phyloP scores from a whole-genome alignment of 1,284 basidiomycete species.

The Sporisorium reilianum region DNA sequence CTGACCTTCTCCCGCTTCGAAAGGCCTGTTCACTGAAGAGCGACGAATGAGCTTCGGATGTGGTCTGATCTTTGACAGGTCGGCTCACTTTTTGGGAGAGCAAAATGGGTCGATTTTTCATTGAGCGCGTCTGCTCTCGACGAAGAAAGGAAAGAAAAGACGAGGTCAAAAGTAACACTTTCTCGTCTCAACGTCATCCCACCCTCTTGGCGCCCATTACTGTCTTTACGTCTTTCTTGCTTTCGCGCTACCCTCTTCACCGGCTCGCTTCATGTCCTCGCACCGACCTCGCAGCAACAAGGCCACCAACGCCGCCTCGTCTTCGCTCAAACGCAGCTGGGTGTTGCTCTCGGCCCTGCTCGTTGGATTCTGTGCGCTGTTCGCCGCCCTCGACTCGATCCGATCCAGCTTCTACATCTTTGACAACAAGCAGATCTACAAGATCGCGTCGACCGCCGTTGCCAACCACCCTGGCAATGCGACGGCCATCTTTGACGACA shows the following conservation, averaged over 20 bases:
- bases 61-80: slow-evolving; percentile 18
- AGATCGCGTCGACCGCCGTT: slow-evolving; percentile 53
- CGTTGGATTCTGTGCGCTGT: slow-evolving; percentile 33
- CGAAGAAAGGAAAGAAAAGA: neutral
- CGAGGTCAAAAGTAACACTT: neutral
- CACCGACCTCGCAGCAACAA: slow-evolving; percentile 41
- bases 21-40: no score
- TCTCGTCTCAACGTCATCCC: slow-evolving; percentile 7
- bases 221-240: slow-evolving; percentile 22
- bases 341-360: slow-evolving; percentile 30
- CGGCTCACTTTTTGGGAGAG: neutral
- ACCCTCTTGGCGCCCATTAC: slow-evolving; percentile 10
- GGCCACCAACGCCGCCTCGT: neutral
- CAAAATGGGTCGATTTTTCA: slow-evolving; percentile 11
- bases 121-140: neutral
- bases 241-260: slow-evolving; percentile 1
- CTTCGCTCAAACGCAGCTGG: slow-evolving; percentile 26
- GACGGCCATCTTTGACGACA: slow-evolving; percentile 63
- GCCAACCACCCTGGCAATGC: slow-evolving; percentile 57
- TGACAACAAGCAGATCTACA: slow-evolving; percentile 57
- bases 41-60: neutral
- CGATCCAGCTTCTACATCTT: slow-evolving; percentile 63
- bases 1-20: neutral
- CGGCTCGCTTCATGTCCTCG: slow-evolving; percentile 22
- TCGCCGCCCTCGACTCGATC: slow-evolving; percentile 43